A percentile compares a stretch with the other conserved stretches of the same genome.
Evolutionary conservation across 75 land plant species (phyloP).

Genomic region (Selaginella tamariscina): DNA sequence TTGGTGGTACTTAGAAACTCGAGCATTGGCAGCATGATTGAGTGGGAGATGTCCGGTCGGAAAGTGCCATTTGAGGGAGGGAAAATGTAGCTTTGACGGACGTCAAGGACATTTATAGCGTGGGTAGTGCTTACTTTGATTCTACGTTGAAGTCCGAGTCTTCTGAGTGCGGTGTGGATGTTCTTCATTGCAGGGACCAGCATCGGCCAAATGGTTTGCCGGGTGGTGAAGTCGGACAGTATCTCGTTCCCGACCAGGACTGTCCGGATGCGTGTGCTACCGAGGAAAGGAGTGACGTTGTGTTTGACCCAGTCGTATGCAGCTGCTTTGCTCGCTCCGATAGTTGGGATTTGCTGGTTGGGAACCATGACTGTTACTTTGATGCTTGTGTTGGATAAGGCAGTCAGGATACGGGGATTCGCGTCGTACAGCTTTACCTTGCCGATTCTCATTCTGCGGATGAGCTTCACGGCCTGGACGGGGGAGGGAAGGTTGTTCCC

Average conservation of each 20-base stretch:
- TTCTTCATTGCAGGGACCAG: constrained; percentile 65
- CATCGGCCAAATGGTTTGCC: constrained; percentile 30
- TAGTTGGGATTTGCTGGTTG: constrained; percentile 39
- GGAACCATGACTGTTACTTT: constrained; percentile 61
- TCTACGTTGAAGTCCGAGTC: constrained; percentile 20
- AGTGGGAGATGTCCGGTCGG: constrained; percentile 1
- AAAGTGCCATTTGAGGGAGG: constrained; percentile 51
- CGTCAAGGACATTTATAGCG: constrained; percentile 22
- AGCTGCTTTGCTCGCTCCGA: constrained; percentile 30
- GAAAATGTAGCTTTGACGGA: constrained; percentile 5
- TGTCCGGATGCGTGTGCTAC: constrained; percentile 38
- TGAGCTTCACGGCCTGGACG: constrained; percentile 33
- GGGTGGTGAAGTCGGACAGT: constrained; percentile 36
- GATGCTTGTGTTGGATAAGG: constrained; percentile 39
- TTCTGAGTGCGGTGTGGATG: constrained; percentile 33
- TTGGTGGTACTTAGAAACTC: constrained; percentile 39
- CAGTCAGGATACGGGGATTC: constrained; percentile 46
- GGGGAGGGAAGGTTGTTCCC: constrained; percentile 69
- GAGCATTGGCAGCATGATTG: constrained; percentile 27
- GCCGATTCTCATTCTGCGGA: constrained; percentile 34
- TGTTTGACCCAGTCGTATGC: constrained; percentile 50
- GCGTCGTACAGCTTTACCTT: constrained; percentile 74
- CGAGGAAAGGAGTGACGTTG: constrained; percentile 52
- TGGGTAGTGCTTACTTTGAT: constrained; percentile 37
- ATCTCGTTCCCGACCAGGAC: constrained; percentile 84